Conservation (phyloP, 345 rosid species). For the Sisymbrium irio region DNA sequence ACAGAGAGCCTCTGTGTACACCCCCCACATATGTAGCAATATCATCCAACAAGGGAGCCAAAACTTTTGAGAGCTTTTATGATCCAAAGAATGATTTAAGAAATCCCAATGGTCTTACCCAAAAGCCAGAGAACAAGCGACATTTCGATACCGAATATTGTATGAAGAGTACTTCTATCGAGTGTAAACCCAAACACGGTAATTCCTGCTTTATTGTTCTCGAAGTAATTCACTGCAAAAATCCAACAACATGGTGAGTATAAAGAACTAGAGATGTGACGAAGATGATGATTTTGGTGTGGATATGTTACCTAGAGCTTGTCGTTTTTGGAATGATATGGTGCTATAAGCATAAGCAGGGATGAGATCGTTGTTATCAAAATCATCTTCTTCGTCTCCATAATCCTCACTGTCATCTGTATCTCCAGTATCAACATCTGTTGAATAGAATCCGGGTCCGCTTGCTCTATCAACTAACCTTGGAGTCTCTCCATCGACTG, state of each 20-base stretch:
- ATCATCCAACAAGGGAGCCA: slow-evolving; percentile 22
- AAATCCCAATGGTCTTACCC: slow-evolving; percentile 79
- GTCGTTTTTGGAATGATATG: slow-evolving; percentile 87
- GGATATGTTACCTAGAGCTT: slow-evolving; percentile 69
- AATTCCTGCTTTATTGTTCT: slow-evolving; percentile 89
- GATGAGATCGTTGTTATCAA: slow-evolving; percentile 65
- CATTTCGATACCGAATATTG: slow-evolving; percentile 77
- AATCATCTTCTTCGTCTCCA: slow-evolving; percentile 82
- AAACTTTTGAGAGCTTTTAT: neutral
- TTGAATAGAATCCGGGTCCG: slow-evolving; percentile 18
- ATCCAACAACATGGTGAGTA: neutral
- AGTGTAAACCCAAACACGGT: slow-evolving; percentile 79
- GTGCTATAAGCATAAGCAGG: slow-evolving; percentile 70
- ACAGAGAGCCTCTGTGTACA: slow-evolving; percentile 23
- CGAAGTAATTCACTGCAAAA: slow-evolving; percentile 77
- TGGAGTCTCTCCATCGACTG: slow-evolving; percentile 71
- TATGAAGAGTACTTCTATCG: slow-evolving; percentile 76
- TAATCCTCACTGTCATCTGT: slow-evolving; percentile 50
- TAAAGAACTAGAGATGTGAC: neutral
- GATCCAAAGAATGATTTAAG: slow-evolving; percentile 38
- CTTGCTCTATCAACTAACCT: slow-evolving; percentile 26
- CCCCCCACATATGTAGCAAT: slow-evolving; percentile 8
- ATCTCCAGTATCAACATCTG: slow-evolving; percentile 46
- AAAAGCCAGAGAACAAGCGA: slow-evolving; percentile 90
- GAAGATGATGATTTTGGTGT: neutral